These are phyloP conservation scores for Alternaria sp. DNA, from an alignment of 2,329 filamentous ascomycete species.

Conservation along the genomic window DNA sequence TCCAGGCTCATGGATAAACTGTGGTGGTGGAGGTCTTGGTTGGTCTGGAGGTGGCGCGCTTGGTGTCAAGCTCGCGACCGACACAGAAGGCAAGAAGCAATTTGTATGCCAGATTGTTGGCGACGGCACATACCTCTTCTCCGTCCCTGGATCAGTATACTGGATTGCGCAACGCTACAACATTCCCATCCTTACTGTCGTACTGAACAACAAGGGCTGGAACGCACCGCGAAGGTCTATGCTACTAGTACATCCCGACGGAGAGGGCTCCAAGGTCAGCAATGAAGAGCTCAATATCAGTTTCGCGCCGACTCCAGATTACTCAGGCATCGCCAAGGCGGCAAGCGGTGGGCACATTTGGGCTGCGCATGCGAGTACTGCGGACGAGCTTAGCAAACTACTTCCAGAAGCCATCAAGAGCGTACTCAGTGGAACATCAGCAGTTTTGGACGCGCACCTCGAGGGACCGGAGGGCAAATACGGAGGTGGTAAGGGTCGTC, in stretches of 20 bases:
- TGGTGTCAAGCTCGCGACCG: constrained; percentile 76
- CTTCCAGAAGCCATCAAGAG: constrained; percentile 67
- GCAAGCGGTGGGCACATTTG: constrained; percentile 69
- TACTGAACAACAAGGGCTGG: constrained; percentile 76
- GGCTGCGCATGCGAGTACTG: constrained; percentile 66
- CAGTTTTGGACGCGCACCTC: constrained; percentile 69
- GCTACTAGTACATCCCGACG: constrained; percentile 71
- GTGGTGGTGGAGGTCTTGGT: constrained; percentile 79
- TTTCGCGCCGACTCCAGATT: constrained; percentile 72
- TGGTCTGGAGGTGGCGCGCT: constrained; percentile 80
- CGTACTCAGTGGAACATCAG: constrained; percentile 65
- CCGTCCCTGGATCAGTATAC: constrained; percentile 70
- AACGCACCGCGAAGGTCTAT: constrained; percentile 70
- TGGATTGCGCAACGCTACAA: constrained; percentile 73
- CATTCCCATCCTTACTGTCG: constrained; percentile 71
- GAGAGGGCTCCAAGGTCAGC: constrained; percentile 66
- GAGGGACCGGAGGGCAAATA: constrained; percentile 66
- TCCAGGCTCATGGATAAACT: constrained; percentile 81
- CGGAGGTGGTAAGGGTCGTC: constrained; percentile 41
- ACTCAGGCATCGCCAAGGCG: constrained; percentile 72
- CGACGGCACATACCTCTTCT: constrained; percentile 73
- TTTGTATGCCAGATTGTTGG: constrained; percentile 64
- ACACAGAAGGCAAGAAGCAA: constrained; percentile 54
- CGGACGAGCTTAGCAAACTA: constrained; percentile 62
- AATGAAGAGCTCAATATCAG: constrained; percentile 73